Evolutionary conservation across 2,329 filamentous ascomycete species (phyloP).

Genomic region (Graphilbum fragrans): DNA sequence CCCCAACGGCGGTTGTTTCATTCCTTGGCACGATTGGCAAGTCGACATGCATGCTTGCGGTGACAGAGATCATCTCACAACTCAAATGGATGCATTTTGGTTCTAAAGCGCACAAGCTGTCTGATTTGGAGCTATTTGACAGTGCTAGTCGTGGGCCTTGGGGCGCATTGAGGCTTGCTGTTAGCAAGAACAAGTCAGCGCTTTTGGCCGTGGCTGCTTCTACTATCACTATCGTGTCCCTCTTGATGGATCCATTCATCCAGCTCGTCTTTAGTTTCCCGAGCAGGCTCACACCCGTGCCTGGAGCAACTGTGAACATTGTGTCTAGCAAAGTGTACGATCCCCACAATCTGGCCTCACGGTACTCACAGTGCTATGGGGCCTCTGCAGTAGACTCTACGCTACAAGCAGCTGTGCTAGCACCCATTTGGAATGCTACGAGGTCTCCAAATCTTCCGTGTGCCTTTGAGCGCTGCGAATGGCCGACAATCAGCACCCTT

Average conservation of each 20-base stretch:
- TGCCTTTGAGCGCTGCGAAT: background rate
- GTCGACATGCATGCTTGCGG: background rate
- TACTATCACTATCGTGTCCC: background rate
- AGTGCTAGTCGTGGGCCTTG: background rate
- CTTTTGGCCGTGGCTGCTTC: background rate
- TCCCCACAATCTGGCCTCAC: background rate
- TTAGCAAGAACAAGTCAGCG: background rate
- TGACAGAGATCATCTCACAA: background rate
- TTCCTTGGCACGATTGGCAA: background rate
- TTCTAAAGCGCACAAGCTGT: background rate
- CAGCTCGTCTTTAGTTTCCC: background rate
- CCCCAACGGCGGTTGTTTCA: background rate
- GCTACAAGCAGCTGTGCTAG: background rate
- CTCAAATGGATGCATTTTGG: background rate
- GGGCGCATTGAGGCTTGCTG: background rate
- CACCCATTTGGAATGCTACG: background rate
- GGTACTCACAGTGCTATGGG: background rate
- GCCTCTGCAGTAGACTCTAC: background rate
- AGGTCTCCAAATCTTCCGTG: background rate
- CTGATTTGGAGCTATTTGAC: background rate
- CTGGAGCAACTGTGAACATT: background rate
- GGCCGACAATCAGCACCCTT: background rate
- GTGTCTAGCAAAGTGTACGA: background rate
- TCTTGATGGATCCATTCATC: background rate
- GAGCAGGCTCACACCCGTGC: background rate